Evolutionary conservation across 345 rosid genomes (phyloP).

Genomic region (Pistacia integerrima): DNA sequence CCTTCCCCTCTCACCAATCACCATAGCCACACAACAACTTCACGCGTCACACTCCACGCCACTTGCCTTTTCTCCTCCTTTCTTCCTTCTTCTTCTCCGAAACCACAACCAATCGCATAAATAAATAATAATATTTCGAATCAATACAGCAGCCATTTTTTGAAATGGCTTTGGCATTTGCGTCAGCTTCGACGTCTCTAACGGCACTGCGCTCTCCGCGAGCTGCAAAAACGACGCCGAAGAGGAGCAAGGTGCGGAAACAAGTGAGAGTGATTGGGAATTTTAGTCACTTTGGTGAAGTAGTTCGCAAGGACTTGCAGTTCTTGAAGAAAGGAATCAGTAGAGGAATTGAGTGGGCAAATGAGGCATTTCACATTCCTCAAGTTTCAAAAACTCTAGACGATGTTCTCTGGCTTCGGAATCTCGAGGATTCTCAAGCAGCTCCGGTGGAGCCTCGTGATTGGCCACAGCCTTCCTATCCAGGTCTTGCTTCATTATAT

Average conservation of each 20-base stretch:
- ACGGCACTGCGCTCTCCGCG: conserved; percentile 19
- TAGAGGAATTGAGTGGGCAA: conserved; percentile 76
- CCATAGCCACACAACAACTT: conserved; percentile 4
- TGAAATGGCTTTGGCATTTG: conserved; percentile 30
- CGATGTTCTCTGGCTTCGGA: conserved; percentile 74
- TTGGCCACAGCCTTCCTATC: conserved; percentile 80
- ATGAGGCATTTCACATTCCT: conserved; percentile 58
- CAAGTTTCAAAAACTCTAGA: conserved; percentile 58
- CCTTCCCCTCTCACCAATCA: neutral
- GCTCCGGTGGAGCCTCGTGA: conserved; percentile 35
- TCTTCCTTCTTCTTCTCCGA: neutral
- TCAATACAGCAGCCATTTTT: neutral
- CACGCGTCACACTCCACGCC: neutral
- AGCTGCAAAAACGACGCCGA: conserved; percentile 30
- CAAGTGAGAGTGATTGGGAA: conserved; percentile 41
- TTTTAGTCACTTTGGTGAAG: conserved; percentile 61
- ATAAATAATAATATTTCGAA: neutral
- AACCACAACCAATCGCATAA: neutral
- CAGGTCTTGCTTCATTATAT: conserved; percentile 41
- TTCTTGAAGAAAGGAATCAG: conserved; percentile 56
- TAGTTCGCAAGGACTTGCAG: conserved; percentile 60
- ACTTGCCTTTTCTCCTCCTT: conserved; percentile 12
- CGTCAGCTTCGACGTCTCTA: conserved; percentile 17
- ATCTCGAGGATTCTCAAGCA: conserved; percentile 63
- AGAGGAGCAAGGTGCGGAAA: conserved; percentile 29